phyloP scores from a whole-genome alignment of 768 basidiomycete genomes.

The Lyophyllum shimeji region DNA sequence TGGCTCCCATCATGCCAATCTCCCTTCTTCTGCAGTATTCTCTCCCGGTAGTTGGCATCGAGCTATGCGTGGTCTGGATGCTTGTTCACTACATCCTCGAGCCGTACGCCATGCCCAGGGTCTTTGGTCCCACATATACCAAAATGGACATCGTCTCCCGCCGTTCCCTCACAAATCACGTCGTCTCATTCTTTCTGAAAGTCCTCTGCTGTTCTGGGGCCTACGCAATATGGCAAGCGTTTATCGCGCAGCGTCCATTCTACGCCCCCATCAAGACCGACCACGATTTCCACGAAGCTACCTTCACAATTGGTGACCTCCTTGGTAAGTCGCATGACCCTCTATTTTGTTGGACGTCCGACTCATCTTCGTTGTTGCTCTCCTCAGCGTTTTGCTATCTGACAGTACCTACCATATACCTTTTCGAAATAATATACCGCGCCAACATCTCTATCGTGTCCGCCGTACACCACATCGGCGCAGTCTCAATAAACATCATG shows the following conservation, averaged over 20 bases:
- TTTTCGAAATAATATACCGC: neutral
- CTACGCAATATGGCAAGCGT: neutral
- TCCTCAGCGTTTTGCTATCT: neutral
- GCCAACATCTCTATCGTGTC: neutral
- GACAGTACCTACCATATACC: neutral
- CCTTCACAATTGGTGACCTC: neutral
- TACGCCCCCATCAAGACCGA: neutral
- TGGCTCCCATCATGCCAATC: too few species aligned
- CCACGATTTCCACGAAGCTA: neutral
- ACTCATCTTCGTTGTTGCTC: too few species aligned
- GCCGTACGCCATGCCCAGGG: neutral
- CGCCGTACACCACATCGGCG: neutral
- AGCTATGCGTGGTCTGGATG: neutral
- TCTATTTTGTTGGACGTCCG: too few species aligned
- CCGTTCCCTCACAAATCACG: neutral
- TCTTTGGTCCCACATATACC: neutral
- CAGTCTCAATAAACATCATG: neutral
- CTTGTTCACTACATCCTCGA: neutral
- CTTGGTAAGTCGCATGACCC: neutral
- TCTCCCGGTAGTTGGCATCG: neutral
- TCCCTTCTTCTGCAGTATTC: neutral
- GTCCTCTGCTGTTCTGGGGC: neutral
- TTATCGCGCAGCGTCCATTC: neutral
- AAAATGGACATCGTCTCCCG: neutral
- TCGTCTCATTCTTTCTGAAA: neutral